Percentiles rank a stretch among this genome's conserved stretches.
phyloP scores from a whole-genome alignment of 2,329 filamentous ascomycete species.

The Aspergillus texensis region DNA sequence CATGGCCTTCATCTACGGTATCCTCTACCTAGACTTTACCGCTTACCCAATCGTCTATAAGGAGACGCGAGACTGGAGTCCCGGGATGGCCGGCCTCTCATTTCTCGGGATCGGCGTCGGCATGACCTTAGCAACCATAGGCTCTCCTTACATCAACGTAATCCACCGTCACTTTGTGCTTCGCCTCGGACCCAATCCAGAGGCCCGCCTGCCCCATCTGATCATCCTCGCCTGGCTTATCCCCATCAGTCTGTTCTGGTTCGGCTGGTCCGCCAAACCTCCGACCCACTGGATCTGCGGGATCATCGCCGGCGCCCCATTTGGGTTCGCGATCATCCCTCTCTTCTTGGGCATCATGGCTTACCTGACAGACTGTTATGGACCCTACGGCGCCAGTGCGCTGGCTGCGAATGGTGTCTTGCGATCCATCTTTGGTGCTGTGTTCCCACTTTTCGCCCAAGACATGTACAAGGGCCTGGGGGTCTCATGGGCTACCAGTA shows the following conservation, averaged over 20 bases:
- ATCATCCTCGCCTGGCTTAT: conserved; percentile 20
- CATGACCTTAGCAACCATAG: conserved; percentile 28
- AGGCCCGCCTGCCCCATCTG: conserved; percentile 17
- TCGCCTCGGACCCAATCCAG: conserved; percentile 7
- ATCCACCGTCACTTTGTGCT: conserved; percentile 18
- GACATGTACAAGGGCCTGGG: not conserved
- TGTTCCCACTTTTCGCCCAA: not conserved
- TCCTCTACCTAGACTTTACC: conserved; percentile 52
- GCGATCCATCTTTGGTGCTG: not conserved
- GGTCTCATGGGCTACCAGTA: not conserved
- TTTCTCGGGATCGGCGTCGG: conserved; percentile 49
- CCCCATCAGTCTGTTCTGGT: conserved; percentile 21
- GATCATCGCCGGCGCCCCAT: conserved; percentile 14
- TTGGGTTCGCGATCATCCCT: conserved; percentile 19
- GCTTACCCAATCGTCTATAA: conserved; percentile 54
- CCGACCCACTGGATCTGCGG: conserved; percentile 18
- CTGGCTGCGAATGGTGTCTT: not conserved
- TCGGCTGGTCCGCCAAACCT: conserved; percentile 23
- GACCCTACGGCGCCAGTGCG: not conserved
- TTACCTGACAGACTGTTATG: not conserved
- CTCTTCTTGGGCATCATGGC: conserved; percentile 14
- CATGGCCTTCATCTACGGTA: conserved; percentile 51
- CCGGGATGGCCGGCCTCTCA: conserved; percentile 47
- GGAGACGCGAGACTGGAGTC: conserved; percentile 43
- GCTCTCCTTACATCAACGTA: conserved; percentile 38